Evolutionary conservation across 1,139 yeast species (phyloP), one percentile per base, ranked within the genome.

Genomic region (Torulaspora globosa): DNA sequence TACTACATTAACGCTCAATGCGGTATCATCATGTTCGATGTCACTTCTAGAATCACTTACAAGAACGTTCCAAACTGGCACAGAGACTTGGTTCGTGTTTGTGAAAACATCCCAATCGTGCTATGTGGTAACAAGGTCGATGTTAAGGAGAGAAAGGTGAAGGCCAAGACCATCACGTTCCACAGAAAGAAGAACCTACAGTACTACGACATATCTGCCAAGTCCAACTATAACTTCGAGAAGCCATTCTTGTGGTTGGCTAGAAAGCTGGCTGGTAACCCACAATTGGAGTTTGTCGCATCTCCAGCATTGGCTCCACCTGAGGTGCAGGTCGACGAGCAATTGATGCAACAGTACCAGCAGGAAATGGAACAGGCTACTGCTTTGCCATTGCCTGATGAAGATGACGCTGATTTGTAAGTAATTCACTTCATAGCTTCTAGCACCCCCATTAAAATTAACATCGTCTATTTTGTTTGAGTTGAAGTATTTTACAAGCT

Each of bases 21-120:
- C 80, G 99, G 97, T 76, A 92, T 94, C 76, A 94, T 94, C 73
- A 94, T 94, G 99, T 94, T 94, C 70, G 99, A 94, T 74, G 98
- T 94, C 56, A 94, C 99, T 54, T 89, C 97, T 46, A 89, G 98
- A 80, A 92, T 94, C 76, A 94, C 98, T 62, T 94, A 94, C 79
- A 94, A 92, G 80, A 94, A 94, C 73, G 98, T 94, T 70, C 98
- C 98, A 72, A 94, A 92, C 85, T 94, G 99, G 99, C 97, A 92
- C 83, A 80, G 94, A 74, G 98, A 94, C 74, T 81, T 94, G 70
- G 97, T 92, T 58, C 89, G 98, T 77, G 98, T 94, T 56, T 94
- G 99, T 78, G 99, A 94, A 76, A 92, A 92, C 82, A 92, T 94
- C 65, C 99, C 99, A 66, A 94, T 94, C 66, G 99, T 94, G 50